phyloP scores from a whole-genome alignment of 2,329 filamentous ascomycete species.

The Fusarium marasasianum region DNA sequence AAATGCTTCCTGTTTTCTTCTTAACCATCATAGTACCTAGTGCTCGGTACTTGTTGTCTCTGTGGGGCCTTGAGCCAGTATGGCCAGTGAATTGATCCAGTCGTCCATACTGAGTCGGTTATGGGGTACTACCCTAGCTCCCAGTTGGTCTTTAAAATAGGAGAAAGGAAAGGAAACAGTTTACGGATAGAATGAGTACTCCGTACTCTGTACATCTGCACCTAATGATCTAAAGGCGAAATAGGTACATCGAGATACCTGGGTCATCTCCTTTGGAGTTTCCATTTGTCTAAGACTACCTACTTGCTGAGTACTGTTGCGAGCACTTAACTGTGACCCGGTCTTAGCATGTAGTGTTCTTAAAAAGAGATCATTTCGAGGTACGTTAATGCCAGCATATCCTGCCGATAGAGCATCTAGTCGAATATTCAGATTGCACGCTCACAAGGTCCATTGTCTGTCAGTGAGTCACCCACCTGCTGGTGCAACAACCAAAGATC shows the following conservation, averaged over 20 bases:
- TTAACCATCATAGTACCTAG: neutral
- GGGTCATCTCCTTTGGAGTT: neutral
- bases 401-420: neutral
- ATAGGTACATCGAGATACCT: neutral
- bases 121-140: neutral
- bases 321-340: neutral
- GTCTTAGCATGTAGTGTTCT: neutral
- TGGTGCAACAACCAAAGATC: neutral
- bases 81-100: neutral
- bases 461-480: neutral
- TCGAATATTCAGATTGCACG: neutral
- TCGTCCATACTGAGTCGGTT: neutral
- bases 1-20: neutral
- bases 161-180: neutral
- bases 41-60: neutral
- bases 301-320: neutral
- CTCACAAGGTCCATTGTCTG: neutral
- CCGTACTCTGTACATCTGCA: no score
- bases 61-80: constrained; percentile 3
- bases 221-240: neutral
- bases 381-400: neutral
- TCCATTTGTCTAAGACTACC: neutral
- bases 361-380: neutral
- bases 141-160: neutral
- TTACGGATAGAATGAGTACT: neutral